phyloP scores from a whole-genome alignment of 2,329 filamentous ascomycete genomes.

The Lasiodiplodia sp. region DNA sequence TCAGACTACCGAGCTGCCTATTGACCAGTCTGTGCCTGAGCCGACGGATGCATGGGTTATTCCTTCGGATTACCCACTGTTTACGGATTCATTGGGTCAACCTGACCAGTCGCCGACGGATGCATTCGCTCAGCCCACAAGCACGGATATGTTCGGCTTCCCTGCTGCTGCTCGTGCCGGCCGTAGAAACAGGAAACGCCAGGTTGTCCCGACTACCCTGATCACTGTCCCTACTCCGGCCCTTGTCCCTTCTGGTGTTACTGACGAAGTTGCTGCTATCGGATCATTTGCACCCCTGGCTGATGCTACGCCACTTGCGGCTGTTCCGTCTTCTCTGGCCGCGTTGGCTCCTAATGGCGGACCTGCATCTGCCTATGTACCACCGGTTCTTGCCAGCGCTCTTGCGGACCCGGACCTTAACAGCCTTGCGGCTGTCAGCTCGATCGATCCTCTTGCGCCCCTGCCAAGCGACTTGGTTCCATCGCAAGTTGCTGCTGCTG shows the following conservation, averaged over 20 bases:
- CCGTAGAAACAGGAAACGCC: not conserved
- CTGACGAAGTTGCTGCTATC: not conserved
- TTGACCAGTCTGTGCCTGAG: too few species aligned
- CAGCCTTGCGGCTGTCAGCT: not conserved
- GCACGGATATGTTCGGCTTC: too few species aligned
- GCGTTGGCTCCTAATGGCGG: constrained; percentile 1
- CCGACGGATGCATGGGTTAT: too few species aligned
- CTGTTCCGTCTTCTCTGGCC: constrained; percentile 11
- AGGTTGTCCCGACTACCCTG: not conserved
- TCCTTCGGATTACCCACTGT: too few species aligned
- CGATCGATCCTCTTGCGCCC: not conserved
- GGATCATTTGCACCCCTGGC: constrained; percentile 2
- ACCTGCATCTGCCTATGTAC: constrained; percentile 5
- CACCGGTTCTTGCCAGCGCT: not conserved
- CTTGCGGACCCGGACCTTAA: constrained; percentile 14
- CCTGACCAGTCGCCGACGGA: too few species aligned
- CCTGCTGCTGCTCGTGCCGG: too few species aligned
- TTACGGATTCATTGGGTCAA: too few species aligned
- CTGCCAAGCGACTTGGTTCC: not conserved
- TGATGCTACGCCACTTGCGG: constrained; percentile 9
- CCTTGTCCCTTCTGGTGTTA: not conserved
- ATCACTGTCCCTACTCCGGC: not conserved
- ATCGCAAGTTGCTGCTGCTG: constrained; percentile 1
- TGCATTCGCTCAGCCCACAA: too few species aligned
- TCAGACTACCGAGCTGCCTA: too few species aligned